Evolutionary conservation across 2,329 filamentous ascomycete genomes (phyloP).

Genomic region (Colletotrichum sp.): DNA sequence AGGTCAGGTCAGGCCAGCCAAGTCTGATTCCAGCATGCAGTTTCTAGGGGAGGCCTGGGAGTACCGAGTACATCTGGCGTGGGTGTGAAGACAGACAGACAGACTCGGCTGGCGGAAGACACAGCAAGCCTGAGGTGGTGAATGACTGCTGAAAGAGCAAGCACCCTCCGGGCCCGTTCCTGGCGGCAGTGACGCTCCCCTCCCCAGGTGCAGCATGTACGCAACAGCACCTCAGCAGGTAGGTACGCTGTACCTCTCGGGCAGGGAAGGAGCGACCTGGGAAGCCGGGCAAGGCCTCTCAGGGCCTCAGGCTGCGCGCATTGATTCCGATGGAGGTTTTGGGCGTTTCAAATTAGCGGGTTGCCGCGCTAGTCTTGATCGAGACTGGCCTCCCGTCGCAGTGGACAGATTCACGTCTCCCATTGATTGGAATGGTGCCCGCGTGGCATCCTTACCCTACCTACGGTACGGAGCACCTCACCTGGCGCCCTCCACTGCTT

Average conservation of each 20-base stretch:
- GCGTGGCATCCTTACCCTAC: background rate
- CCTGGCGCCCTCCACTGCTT: background rate
- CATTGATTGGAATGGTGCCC: constrained; percentile 19
- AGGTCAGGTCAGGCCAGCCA: constrained; percentile 2
- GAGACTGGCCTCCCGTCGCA: constrained; percentile 1
- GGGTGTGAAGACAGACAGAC: background rate
- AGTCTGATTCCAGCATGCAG: background rate
- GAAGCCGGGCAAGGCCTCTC: background rate
- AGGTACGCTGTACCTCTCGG: background rate
- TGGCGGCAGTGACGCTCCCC: background rate
- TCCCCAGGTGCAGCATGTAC: background rate
- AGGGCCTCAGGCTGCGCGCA: background rate
- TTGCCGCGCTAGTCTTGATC: constrained; percentile 14
- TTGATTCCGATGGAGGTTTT: constrained; percentile 23
- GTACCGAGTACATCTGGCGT: background rate
- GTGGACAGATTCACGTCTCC: constrained; percentile 17
- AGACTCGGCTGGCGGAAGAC: background rate
- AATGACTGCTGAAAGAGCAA: background rate
- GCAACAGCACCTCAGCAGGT: background rate
- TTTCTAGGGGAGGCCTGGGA: background rate
- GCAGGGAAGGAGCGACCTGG: background rate
- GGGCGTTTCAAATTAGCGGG: constrained; percentile 24
- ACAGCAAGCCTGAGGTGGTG: background rate
- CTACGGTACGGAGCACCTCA: background rate
- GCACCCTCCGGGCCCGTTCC: background rate